A percentile compares a stretch with the other conserved stretches of the same genome.
Conservation (phyloP, 2,329 filamentous ascomycete species). For the Parastagonospora nodorum region DNA sequence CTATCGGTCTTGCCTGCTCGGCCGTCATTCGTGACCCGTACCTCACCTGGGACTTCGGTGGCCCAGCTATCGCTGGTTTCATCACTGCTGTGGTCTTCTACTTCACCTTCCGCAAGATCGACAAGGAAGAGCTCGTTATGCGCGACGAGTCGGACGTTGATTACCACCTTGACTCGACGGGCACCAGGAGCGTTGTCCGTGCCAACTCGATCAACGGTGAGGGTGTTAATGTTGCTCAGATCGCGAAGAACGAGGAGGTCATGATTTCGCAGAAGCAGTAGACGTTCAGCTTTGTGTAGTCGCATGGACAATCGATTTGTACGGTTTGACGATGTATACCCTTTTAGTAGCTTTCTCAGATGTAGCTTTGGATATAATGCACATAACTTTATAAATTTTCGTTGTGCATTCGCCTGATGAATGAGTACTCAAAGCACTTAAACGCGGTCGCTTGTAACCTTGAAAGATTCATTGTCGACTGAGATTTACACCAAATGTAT, state of each 20-base stretch:
- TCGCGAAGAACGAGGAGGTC: slow-evolving; percentile 1
- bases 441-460: too few species aligned
- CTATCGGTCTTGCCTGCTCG: slow-evolving; percentile 2
- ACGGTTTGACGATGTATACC: too few species aligned
- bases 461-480: too few species aligned
- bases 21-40: slow-evolving; percentile 1
- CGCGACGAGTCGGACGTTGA: not conserved
- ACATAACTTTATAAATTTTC: too few species aligned
- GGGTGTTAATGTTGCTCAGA: not conserved
- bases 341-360: too few species aligned
- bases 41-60: slow-evolving; percentile 2
- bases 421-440: too few species aligned
- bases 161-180: not conserved
- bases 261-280: slow-evolving; percentile 6
- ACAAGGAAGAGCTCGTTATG: slow-evolving; percentile 1
- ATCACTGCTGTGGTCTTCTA: not conserved
- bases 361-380: too few species aligned
- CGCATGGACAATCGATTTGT: too few species aligned
- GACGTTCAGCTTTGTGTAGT: not conserved
- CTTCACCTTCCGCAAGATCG: slow-evolving; percentile 1
- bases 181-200: not conserved
- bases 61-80: not conserved
- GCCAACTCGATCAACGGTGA: not conserved
- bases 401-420: too few species aligned
- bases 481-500: too few species aligned